Percentiles rank a stretch among this genome's conserved stretches.
phyloP scores from a whole-genome alignment of 768 basidiomycete species.

The Phaeotremella skinneri region DNA sequence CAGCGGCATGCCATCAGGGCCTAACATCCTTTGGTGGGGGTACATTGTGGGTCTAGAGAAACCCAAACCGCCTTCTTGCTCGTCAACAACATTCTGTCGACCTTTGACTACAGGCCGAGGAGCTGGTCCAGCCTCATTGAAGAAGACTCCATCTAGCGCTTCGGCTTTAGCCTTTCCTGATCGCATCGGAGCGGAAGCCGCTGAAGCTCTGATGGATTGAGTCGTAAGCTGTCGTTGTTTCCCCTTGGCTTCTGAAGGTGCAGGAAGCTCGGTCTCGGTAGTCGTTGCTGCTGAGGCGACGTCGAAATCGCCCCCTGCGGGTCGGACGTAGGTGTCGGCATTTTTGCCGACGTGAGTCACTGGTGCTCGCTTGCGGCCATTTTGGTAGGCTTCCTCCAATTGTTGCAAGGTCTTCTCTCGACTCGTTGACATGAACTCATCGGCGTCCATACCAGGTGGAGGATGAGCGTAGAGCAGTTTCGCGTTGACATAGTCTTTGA shows the following conservation, averaged over 20 bases:
- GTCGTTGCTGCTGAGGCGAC: constrained; percentile 16
- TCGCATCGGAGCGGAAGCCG: constrained; percentile 47
- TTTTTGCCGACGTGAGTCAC: constrained; percentile 77
- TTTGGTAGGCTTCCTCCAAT: constrained; percentile 53
- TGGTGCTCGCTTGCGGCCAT: constrained; percentile 84
- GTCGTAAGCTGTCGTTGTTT: constrained; percentile 56
- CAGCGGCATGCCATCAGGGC: constrained; percentile 72
- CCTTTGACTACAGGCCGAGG: constrained; percentile 67
- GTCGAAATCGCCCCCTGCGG: constrained; percentile 21
- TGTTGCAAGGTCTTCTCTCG: constrained; percentile 61
- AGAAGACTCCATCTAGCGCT: constrained; percentile 80
- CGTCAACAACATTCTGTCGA: constrained; percentile 32
- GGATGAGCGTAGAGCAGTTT: constrained; percentile 87
- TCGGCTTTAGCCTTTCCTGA: constrained; percentile 54
- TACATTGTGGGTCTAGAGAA: constrained; percentile 66
- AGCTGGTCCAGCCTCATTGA: constrained; percentile 61
- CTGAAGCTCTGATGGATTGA: constrained; percentile 35
- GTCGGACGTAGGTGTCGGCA: constrained; percentile 74
- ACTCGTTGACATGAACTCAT: constrained; percentile 71
- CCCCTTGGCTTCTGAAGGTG: constrained; percentile 6
- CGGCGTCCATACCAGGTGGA: constrained; percentile 63
- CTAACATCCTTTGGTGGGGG: constrained; percentile 79
- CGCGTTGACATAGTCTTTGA: constrained; percentile 97
- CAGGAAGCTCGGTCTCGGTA: constrained; percentile 4
- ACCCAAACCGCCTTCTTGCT: constrained; percentile 59